Evolutionary conservation across 75 land plant genomes (phyloP), one percentile per base, ranked within the genome.

Genomic region (Isoetes taiwanensis): DNA sequence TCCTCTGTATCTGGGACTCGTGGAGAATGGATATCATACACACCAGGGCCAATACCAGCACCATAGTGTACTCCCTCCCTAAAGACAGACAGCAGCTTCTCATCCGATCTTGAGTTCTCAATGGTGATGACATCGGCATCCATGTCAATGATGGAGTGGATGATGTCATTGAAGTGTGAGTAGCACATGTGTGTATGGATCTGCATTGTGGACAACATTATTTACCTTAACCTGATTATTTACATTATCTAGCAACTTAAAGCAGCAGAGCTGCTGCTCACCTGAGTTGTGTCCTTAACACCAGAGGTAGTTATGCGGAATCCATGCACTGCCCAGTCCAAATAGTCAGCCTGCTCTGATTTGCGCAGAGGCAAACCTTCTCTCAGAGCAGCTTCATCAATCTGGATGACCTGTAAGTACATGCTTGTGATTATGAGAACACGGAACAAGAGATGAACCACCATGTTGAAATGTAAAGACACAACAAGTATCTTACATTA

Each of bases 251-350:
- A 0, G 2, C 23, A 19, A 48, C 10, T 30, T 29, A 42, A 31
- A 10, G 4, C 16, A 17, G 4, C 34, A 19, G 16, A 9, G 24
- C 32, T 20, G 2, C 2, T 24, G 19, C 58, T 10, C 12, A 84
- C 84, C 86, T 85, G 90, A 52, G 90, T 85, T 14, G 85, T 85
- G 71, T 85, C 90, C 28, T 71, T 64, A 29, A 85, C 82, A 21
- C 90, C 90, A 41, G 52, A 67, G 64, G 86, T 78, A 25, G 90
- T 85, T 67, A 85, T 85, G 11, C 90, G 60, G 72, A 85, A 85
- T 12, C 83, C 77, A 43, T 85, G 90, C 19, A 85, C 90, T 30
- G 90, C 90, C 90, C 90, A 85, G 11, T 85, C 74, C 67, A 78
- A 63, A 56, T 85, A 85, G 68, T 58, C 64, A 24, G 81, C 82